Conservation (phyloP, 108 stramenopile species). For the Pinguiococcus pyrenoidosus region DNA sequence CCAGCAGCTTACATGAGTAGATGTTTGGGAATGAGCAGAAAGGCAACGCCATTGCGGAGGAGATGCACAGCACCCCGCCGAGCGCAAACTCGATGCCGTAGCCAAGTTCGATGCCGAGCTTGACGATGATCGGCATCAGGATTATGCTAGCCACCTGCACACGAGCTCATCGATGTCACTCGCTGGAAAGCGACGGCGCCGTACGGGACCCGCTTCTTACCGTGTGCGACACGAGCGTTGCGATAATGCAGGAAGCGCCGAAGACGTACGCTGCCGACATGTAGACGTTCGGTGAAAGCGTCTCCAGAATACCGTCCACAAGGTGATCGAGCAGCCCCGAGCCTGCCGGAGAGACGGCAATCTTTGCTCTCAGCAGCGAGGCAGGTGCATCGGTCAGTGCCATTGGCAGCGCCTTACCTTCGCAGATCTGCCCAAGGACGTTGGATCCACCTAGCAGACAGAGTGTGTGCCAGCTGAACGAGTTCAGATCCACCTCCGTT, state of each 20-base stretch:
- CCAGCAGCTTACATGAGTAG: slow-evolving; percentile 6
- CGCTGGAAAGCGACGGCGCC: too few species aligned
- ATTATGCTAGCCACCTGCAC: slow-evolving; percentile 30
- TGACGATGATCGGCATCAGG: slow-evolving; percentile 33
- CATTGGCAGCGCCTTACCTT: slow-evolving; percentile 18
- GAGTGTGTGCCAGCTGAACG: slow-evolving; percentile 37
- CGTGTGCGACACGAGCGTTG: slow-evolving; percentile 36
- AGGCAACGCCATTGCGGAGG: slow-evolving; percentile 27
- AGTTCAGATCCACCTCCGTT: slow-evolving; percentile 30
- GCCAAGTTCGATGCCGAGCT: slow-evolving; percentile 2
- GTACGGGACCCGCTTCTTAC: too few species aligned
- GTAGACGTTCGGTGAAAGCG: not conserved
- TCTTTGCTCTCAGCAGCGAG: not conserved
- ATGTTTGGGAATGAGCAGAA: slow-evolving; percentile 37
- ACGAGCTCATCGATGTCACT: too few species aligned
- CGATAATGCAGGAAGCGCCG: slow-evolving; percentile 10
- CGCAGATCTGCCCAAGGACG: slow-evolving; percentile 32
- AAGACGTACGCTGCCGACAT: slow-evolving; percentile 15
- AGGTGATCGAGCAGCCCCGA: not conserved
- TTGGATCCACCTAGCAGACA: slow-evolving; percentile 37
- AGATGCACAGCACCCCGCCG: slow-evolving; percentile 23
- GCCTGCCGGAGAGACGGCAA: not conserved
- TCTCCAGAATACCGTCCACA: not conserved
- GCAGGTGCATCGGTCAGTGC: slow-evolving; percentile 9
- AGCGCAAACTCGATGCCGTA: slow-evolving; percentile 14